Base-by-base conservation (phyloP, 1,139 yeast genomes). In the Geotrichum macrosporum region DNA sequence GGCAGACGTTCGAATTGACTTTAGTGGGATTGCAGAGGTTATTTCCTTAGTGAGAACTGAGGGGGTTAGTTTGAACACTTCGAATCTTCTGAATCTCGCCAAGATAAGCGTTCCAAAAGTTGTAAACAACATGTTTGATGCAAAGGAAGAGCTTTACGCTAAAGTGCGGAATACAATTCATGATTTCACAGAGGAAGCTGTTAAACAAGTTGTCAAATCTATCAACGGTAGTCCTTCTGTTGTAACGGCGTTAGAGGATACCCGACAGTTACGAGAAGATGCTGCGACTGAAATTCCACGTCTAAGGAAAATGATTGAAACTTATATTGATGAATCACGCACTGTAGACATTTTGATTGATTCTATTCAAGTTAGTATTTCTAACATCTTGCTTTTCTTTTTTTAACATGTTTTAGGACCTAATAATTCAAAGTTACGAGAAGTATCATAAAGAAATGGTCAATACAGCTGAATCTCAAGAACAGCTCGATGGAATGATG, bases 101-200 rank as follows among this genome's bases (percentile, higher is more conserved):
- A 72, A 76, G 51, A 85, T 80, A 32, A 74, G 87, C 1, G 85
- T 82, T 2, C 96, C 96, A 0, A 80, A 77, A 53, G 86, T 87
- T n/a, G 83, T 85, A 10, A 82, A 80, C 57, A 83, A 85, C 62
- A 84, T 83, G 86, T 76, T 82, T 42, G 96, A 89, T 65, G 94
- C 95, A 19, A 78, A 86, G 55, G 73, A 67, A 18, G 96, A 88
- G 62, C 71, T 88, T 32, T 85, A 84, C 55, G 71, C 78, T 16
- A 89, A 84, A 55, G 71, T 89, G 53, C 75, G 89, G 54, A 78
- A 77, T 53, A 72, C 81, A 1, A 85, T 87, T 18, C 83, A 81
- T 52, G 78, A 75, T 21, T 80, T 86, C 51, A 75, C 80, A 0
- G 72, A 69, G 42, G 63, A 64, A 13, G 68, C 73, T 2, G 69